Conservation (phyloP, 139 green algal species). For the Tetraselmis chui region DNA sequence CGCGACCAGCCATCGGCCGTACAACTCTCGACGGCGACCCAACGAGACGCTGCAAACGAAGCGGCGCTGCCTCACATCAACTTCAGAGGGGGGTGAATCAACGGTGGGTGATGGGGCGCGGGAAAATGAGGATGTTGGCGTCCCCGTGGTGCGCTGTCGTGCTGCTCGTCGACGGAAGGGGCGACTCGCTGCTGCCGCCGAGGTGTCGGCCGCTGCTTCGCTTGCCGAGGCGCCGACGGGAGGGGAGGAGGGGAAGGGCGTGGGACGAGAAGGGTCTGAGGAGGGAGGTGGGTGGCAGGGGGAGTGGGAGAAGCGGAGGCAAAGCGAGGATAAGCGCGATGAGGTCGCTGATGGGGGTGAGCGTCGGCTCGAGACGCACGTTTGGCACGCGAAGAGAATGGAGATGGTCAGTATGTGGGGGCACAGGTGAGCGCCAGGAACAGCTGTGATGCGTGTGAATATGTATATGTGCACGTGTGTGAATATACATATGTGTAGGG, state of each 20-base stretch:
- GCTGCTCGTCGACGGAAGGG: slow-evolving; percentile 24
- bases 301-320: neutral
- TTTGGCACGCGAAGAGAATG: slow-evolving; percentile 64
- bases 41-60: slow-evolving; percentile 25
- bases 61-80: neutral
- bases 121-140: slow-evolving; percentile 5
- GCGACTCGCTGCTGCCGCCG: slow-evolving; percentile 1
- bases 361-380: slow-evolving; percentile 50
- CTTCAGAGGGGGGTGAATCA: neutral
- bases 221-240: neutral
- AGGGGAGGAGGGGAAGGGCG: neutral
- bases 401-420: slow-evolving; percentile 31
- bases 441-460: no score
- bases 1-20: slow-evolving; percentile 35
- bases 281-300: neutral
- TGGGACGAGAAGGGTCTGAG: neutral
- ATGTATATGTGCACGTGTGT: no score
- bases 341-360: neutral
- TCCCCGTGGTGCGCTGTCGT: slow-evolving; percentile 32
- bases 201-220: slow-evolving; percentile 10
- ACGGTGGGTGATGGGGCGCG: neutral
- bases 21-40: slow-evolving; percentile 21
- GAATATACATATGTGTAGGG: no score
- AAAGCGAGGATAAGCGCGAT: neutral
- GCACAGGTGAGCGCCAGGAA: neutral